Percentiles rank a stretch among this genome's conserved stretches.
Conservation (phyloP, 257 asterid genomes). For the Perilla frutescens region DNA sequence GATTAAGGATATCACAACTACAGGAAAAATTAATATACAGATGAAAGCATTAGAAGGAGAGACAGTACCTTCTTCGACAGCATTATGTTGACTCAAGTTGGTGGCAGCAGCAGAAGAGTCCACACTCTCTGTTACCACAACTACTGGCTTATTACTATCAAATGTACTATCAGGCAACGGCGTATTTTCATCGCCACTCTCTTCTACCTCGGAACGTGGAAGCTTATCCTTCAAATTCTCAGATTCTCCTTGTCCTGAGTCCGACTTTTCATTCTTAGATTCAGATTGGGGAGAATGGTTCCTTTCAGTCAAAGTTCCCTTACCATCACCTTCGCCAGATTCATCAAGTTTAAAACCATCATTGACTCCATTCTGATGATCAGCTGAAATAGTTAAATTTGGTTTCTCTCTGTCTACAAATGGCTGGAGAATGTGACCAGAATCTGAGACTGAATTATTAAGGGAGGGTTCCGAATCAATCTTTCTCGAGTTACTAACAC, state of each 20-base stretch:
- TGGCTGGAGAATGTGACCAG: constrained; percentile 27
- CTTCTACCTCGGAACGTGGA: constrained; percentile 30
- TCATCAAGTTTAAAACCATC: constrained; percentile 31
- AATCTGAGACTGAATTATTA: constrained; percentile 32
- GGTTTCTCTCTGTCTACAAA: constrained; percentile 30
- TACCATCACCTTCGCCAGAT: constrained; percentile 35
- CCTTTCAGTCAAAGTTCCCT: constrained; percentile 33
- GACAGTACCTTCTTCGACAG: constrained; percentile 56
- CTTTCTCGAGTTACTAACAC: constrained; percentile 40
- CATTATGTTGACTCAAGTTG: constrained; percentile 40
- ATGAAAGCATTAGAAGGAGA: constrained; percentile 14
- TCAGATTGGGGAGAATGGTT: constrained; percentile 32
- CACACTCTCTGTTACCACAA: constrained; percentile 28
- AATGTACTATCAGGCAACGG: constrained; percentile 20
- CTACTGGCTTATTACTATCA: constrained; percentile 32
- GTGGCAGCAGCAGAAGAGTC: constrained; percentile 44
- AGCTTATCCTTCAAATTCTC: constrained; percentile 34
- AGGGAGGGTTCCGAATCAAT: constrained; percentile 28
- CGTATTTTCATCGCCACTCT: constrained; percentile 25
- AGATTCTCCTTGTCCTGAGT: constrained; percentile 37
- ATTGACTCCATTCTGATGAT: constrained; percentile 32
- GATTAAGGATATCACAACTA: constrained; percentile 10
- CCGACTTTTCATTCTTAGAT: constrained; percentile 32
- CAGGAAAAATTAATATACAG: not conserved
- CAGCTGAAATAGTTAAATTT: constrained; percentile 22